Conservation (phyloP, 805 yeast genomes). For the Monosporozyma siamensis region DNA sequence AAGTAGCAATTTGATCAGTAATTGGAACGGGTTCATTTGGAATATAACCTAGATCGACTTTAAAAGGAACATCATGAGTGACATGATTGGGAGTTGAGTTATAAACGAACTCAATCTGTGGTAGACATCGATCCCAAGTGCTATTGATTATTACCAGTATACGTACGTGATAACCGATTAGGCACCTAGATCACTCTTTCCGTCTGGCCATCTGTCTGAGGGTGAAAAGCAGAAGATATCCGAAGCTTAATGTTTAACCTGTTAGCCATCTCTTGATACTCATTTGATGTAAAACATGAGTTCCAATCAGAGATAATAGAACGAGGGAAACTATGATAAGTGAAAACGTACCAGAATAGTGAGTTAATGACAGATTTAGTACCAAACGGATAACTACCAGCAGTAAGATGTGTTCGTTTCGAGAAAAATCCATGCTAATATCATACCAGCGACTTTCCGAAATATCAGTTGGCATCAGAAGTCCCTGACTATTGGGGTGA, state of each 20-base stretch:
- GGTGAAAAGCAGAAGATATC: slow-evolving; percentile 2
- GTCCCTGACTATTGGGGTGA: slow-evolving; percentile 6
- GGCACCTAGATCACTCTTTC: slow-evolving; percentile 3
- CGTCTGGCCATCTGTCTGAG: slow-evolving; percentile 5
- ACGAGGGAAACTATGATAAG: slow-evolving; percentile 12
- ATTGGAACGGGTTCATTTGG: slow-evolving; percentile 6
- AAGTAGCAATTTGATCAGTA: not conserved
- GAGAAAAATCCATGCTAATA: slow-evolving; percentile 13
- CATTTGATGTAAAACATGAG: not conserved
- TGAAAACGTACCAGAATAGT: slow-evolving; percentile 8
- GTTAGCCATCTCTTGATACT: slow-evolving; percentile 3
- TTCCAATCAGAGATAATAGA: slow-evolving; percentile 6
- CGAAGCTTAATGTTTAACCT: slow-evolving; percentile 3
- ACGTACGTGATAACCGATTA: slow-evolving; percentile 1
- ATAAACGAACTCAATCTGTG: slow-evolving; percentile 6
- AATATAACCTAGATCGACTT: slow-evolving; percentile 8
- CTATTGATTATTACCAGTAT: not conserved
- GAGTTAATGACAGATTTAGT: slow-evolving; percentile 10
- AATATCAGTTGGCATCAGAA: slow-evolving; percentile 6
- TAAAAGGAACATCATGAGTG: slow-evolving; percentile 4
- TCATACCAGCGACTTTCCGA: slow-evolving; percentile 14
- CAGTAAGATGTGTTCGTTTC: slow-evolving; percentile 12
- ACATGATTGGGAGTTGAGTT: slow-evolving; percentile 4
- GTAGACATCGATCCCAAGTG: slow-evolving; percentile 5
- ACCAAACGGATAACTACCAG: slow-evolving; percentile 6